phyloP scores from a whole-genome alignment of 495 filamentous ascomycete species.

The Tuber calosporum region DNA sequence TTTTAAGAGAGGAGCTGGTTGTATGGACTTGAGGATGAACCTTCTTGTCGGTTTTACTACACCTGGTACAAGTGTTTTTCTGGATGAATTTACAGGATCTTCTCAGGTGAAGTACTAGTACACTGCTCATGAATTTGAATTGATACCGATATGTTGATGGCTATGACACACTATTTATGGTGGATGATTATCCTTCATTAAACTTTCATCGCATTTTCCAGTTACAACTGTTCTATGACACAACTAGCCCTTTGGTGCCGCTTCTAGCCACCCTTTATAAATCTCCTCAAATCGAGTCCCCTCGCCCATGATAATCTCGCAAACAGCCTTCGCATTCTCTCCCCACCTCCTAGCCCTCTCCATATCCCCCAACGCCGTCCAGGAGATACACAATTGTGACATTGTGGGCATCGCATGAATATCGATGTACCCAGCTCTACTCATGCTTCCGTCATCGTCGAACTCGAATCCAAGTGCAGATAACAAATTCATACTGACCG shows the following conservation, averaged over 20 bases:
- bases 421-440: background rate
- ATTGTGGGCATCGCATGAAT: background rate
- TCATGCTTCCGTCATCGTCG: background rate
- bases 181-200: background rate
- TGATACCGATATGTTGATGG: background rate
- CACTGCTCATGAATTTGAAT: background rate
- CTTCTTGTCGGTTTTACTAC: background rate
- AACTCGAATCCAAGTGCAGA: background rate
- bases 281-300: background rate
- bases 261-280: background rate
- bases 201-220: background rate
- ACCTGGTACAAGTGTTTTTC: background rate
- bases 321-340: background rate
- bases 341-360: background rate
- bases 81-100: background rate
- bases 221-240: background rate
- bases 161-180: background rate
- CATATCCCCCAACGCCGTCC: background rate
- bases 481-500: background rate
- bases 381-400: slow-evolving; percentile 1
- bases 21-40: background rate
- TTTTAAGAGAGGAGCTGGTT: no score
- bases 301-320: background rate
- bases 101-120: background rate
- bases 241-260: background rate